Evolutionary conservation across 2,329 filamentous ascomycete species (phyloP).

Genomic region (Phoma herbarum): DNA sequence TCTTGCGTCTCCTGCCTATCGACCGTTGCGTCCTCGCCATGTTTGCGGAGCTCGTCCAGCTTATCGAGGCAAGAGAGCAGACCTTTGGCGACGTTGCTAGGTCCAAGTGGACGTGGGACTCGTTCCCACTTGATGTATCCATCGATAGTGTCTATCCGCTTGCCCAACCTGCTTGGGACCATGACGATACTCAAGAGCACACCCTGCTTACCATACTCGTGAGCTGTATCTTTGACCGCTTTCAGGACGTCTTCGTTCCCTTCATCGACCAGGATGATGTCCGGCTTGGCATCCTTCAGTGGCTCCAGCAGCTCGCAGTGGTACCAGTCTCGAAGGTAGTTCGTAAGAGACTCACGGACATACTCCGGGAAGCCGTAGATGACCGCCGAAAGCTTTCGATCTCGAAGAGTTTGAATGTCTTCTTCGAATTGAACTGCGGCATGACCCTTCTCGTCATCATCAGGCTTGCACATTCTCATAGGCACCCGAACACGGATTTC

Average conservation of each 20-base stretch:
- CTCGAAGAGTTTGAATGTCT: slow-evolving; percentile 2
- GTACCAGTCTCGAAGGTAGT: slow-evolving; percentile 22
- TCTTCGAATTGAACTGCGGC: background rate
- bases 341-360: slow-evolving; percentile 10
- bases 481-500: slow-evolving; percentile 13
- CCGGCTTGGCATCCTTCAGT: slow-evolving; percentile 12
- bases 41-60: slow-evolving; percentile 10
- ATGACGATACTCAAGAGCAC: slow-evolving; percentile 25
- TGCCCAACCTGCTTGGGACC: slow-evolving; percentile 13
- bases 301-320: slow-evolving; percentile 14
- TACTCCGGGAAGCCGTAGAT: slow-evolving; percentile 19
- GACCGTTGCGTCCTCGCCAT: slow-evolving; percentile 1
- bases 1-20: background rate
- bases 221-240: slow-evolving; percentile 12
- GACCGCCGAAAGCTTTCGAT: slow-evolving; percentile 6
- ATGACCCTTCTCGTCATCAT: background rate
- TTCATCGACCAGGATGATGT: slow-evolving; percentile 26
- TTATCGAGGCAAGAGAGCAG: slow-evolving; percentile 13
- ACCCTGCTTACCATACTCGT: slow-evolving; percentile 15
- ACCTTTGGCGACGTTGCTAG: slow-evolving; percentile 12
- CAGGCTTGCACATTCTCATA: background rate
- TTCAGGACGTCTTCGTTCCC: slow-evolving; percentile 17
- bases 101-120: slow-evolving; percentile 19
- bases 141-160: slow-evolving; percentile 10
- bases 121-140: slow-evolving; percentile 21